These are phyloP conservation scores for Cercospora beticola DNA, from an alignment of 2,329 filamentous ascomycete genomes.

Conservation along the genomic window DNA sequence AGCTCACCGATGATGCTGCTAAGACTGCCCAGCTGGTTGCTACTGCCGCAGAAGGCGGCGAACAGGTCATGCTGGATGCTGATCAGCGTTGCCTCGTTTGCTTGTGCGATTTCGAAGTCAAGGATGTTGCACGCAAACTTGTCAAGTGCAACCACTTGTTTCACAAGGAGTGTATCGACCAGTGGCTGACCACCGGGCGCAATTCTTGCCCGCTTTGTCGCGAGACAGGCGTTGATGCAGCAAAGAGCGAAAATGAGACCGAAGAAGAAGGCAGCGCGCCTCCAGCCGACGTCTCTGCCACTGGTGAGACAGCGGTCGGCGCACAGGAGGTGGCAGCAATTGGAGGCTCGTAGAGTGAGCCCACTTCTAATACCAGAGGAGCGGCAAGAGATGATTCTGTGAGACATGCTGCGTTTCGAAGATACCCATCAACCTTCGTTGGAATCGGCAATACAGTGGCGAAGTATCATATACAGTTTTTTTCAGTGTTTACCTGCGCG, in stretches of 20 bases:
- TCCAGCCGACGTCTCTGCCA: neutral
- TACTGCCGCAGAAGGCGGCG: constrained; percentile 33
- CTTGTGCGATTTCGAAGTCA: constrained; percentile 63
- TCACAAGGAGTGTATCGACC: constrained; percentile 68
- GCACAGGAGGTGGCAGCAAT: constrained; percentile 13
- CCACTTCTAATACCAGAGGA: constrained; percentile 3
- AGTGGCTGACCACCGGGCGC: constrained; percentile 68
- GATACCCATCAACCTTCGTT: constrained; percentile 17
- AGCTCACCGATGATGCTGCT: constrained; percentile 23
- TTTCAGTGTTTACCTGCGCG: constrained; percentile 4
- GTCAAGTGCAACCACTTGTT: constrained; percentile 65
- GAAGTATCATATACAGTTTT: constrained; percentile 14
- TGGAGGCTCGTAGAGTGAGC: constrained; percentile 20
- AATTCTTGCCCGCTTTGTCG: constrained; percentile 64
- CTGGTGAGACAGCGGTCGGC: constrained; percentile 2
- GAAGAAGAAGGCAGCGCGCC: constrained; percentile 11
- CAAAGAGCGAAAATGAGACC: constrained; percentile 28
- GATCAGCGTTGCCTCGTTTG: constrained; percentile 64
- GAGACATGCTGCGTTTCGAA: constrained; percentile 17
- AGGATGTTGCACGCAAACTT: constrained; percentile 61
- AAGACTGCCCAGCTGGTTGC: constrained; percentile 37
- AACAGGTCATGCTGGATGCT: constrained; percentile 35
- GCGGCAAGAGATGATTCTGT: constrained; percentile 15
- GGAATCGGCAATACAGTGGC: constrained; percentile 12
- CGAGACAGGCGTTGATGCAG: constrained; percentile 58